These are phyloP conservation scores for Colletotrichum sp. DNA, from an alignment of 2,329 filamentous ascomycete genomes.

Conservation along the genomic window DNA sequence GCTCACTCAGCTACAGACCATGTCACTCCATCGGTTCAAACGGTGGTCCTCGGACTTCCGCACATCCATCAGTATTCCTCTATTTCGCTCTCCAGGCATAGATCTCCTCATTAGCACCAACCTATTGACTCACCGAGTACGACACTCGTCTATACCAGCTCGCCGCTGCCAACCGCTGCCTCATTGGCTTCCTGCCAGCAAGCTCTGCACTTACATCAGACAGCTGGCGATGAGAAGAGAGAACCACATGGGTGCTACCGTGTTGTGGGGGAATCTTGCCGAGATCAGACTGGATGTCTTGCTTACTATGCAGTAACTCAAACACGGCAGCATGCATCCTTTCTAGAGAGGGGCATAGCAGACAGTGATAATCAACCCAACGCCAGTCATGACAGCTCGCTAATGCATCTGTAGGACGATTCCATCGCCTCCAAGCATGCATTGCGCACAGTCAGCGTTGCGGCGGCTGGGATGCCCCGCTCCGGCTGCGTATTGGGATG, in stretches of 20 bases:
- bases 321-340: neutral
- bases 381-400: neutral
- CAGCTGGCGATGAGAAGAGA: neutral
- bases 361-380: neutral
- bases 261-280: neutral
- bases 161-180: neutral
- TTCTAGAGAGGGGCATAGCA: neutral
- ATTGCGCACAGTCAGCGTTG: neutral
- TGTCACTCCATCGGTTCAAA: neutral
- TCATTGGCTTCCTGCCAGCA: neutral
- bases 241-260: neutral
- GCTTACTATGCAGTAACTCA: neutral
- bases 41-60: neutral
- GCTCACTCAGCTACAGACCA: neutral
- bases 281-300: neutral
- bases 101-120: neutral
- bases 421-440: neutral
- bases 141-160: neutral
- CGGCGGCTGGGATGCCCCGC: neutral
- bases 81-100: neutral
- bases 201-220: neutral
- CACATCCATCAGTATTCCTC: neutral
- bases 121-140: neutral
- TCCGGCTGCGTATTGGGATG: neutral
- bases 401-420: neutral